A percentile compares a stretch with the other conserved stretches of the same genome.
These are phyloP conservation scores for Hypoxylon fragiforme DNA, from an alignment of 495 filamentous ascomycete genomes.

Conservation along the genomic window DNA sequence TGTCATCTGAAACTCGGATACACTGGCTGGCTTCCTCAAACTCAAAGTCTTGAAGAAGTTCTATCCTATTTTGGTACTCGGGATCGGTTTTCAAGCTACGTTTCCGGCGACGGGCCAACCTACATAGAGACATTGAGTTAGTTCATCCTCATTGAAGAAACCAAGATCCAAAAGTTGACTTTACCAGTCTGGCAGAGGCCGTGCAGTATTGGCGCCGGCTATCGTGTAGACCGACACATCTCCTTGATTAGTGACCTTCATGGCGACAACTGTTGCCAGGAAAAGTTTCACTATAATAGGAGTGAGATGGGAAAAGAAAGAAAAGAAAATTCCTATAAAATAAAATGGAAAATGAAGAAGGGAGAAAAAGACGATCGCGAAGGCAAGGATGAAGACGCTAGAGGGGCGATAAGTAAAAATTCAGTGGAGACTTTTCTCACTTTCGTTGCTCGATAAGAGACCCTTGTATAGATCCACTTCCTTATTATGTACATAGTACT, in stretches of 20 bases:
- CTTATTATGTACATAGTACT: too few species aligned
- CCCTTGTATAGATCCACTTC: too few species aligned
- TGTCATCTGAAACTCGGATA: slow-evolving; percentile 89
- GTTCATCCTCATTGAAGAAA: not conserved
- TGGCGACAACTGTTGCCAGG: slow-evolving; percentile 8
- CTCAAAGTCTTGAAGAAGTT: slow-evolving; percentile 96
- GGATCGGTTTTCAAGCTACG: slow-evolving; percentile 90
- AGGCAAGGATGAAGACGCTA: not conserved
- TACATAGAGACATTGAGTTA: slow-evolving; percentile 4
- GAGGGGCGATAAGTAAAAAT: slow-evolving; percentile 32
- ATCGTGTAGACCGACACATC: slow-evolving; percentile 95
- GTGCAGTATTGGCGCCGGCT: slow-evolving; percentile 85
- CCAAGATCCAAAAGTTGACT: slow-evolving; percentile 19
- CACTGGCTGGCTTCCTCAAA: slow-evolving; percentile 98
- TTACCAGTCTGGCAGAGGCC: slow-evolving; percentile 86
- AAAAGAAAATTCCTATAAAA: not conserved
- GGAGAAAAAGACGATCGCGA: not conserved
- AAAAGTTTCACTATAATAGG: not conserved
- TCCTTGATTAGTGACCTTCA: slow-evolving; percentile 56
- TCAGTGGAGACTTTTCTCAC: slow-evolving; percentile 5
- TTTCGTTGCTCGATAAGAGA: slow-evolving; percentile 10
- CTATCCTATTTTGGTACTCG: slow-evolving; percentile 90
- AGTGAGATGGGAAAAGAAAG: not conserved
- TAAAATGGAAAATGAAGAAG: not conserved
- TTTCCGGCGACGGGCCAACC: slow-evolving; percentile 84